A percentile compares a stretch with the other conserved stretches of the same genome.
These are phyloP conservation scores for Lophium mytilinum DNA, from an alignment of 495 filamentous ascomycete genomes.

Conservation along the genomic window DNA sequence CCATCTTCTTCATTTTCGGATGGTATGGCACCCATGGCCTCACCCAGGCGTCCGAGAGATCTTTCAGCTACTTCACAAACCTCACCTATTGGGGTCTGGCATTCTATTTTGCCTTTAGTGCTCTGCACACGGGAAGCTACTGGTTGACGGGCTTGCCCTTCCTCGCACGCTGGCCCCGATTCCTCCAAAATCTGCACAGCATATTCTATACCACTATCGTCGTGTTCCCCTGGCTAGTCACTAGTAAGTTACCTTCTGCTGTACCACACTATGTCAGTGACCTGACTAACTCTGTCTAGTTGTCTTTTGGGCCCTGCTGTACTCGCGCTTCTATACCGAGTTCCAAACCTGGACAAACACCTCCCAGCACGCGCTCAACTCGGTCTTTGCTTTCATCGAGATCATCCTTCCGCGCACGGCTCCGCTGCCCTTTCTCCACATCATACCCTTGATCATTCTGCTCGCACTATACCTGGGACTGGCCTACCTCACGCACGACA, in stretches of 20 bases:
- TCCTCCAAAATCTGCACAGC: conserved; percentile 56
- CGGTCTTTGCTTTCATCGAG: conserved; percentile 62
- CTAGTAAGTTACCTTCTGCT: conserved; percentile 30
- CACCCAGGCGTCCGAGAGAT: conserved; percentile 33
- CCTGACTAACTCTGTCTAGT: conserved; percentile 25
- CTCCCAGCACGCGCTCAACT: conserved; percentile 68
- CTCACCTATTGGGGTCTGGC: conserved; percentile 71
- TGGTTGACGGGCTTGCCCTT: conserved; percentile 44
- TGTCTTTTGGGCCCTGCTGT: conserved; percentile 56
- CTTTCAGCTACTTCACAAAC: conserved; percentile 76
- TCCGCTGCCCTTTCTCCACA: conserved; percentile 48
- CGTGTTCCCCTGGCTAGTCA: conserved; percentile 60
- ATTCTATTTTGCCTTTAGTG: conserved; percentile 63
- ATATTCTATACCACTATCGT: conserved; percentile 58
- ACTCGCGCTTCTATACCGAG: conserved; percentile 38
- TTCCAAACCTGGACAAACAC: conserved; percentile 63
- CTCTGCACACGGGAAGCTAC: conserved; percentile 61
- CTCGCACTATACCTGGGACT: conserved; percentile 64
- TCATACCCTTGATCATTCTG: conserved; percentile 50
- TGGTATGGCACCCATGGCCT: conserved; percentile 43
- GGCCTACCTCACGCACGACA: conserved; percentile 63
- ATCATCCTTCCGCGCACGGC: conserved; percentile 55
- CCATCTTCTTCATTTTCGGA: conserved; percentile 59
- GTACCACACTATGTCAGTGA: not conserved
- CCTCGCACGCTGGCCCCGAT: conserved; percentile 52